Base-by-base conservation (phyloP, 176 grass and related monocot species). In the Triticum urartu region DNA sequence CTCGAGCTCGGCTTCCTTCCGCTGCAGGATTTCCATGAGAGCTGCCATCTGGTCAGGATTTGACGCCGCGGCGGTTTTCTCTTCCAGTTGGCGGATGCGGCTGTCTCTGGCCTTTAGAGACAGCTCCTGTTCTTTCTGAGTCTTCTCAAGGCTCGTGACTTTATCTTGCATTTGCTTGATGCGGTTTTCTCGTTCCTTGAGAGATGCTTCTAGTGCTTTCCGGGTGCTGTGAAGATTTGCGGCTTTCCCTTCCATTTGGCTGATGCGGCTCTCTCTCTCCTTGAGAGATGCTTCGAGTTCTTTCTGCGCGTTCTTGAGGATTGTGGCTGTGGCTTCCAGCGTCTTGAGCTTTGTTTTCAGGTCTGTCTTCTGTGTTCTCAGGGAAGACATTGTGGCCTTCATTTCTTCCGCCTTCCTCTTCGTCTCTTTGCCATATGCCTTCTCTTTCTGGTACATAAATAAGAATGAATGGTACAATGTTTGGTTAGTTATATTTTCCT, bases 1-100 rank as follows among this genome's bases (percentile, higher is more conserved):
- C 86, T 98, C 94, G 20, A 98, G 93, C 79, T 96, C 87, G 0
- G 79, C 66, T 72, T 98, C 92, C 84, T 96, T 98, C 47, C 71
- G 28, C 61, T 98, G 90, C 18, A 98, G 58, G 52, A 92, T 86
- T 78, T 94, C 79, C 81, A 91, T 91, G n/a, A 98, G 83, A 80
- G 52, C 81, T 78, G 84, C 82, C 68, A 91, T 79, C 79, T 87
- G 90, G 42, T 90, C 88, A 62, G 67, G 24, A 5, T 68, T 82
- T 66, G 87, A 71, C 45, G 68, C 83, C 58, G 34, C 38, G 9
- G 77, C 26, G 39, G 75, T 20, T 45, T 74, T 39, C 59, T 90
- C 83, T n/a, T 85, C 73, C 40, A 98, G 50, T 86, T 43, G 77
- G 1, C 75, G 77, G 64, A 92, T 92, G 54, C 80, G 90, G 52